phyloP scores from a whole-genome alignment of 164 flowering plant genomes.

The Vitis labrusca region DNA sequence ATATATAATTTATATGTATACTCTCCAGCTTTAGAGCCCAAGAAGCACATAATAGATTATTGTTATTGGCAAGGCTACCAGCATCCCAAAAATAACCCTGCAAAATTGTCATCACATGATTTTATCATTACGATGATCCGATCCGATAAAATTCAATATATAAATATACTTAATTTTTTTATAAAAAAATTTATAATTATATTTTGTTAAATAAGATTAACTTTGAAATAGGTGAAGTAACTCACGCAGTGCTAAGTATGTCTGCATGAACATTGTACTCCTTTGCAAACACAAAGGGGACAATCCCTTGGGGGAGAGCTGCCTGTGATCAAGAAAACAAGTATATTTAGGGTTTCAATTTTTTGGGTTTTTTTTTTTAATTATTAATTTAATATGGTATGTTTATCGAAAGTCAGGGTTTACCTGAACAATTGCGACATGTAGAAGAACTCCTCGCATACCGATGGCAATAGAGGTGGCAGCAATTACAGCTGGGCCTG shows the following conservation, averaged over 20 bases:
- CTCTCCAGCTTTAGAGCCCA: constrained; percentile 36
- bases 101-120: constrained; percentile 6
- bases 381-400: not conserved
- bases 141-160: not conserved
- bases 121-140: no score
- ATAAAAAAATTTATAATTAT: not conserved
- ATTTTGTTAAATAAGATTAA: not conserved
- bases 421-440: constrained; percentile 81
- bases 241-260: constrained; percentile 78
- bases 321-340: constrained; percentile 35
- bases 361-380: no score
- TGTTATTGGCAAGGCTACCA: constrained; percentile 65
- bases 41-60: constrained; percentile 62
- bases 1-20: not conserved
- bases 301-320: constrained; percentile 83
- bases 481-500: constrained; percentile 81
- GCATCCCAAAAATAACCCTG: constrained; percentile 86
- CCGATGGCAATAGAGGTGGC: constrained; percentile 70
- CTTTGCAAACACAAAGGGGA: constrained; percentile 81
- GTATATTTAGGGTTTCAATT: no score
- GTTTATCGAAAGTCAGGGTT: not conserved
- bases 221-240: constrained; percentile 1
- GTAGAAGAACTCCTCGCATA: constrained; percentile 63
- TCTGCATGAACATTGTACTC: constrained; percentile 73
- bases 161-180: not conserved